phyloP scores from a whole-genome alignment of 78 protist species.

The Creolimax fragrantissima region DNA sequence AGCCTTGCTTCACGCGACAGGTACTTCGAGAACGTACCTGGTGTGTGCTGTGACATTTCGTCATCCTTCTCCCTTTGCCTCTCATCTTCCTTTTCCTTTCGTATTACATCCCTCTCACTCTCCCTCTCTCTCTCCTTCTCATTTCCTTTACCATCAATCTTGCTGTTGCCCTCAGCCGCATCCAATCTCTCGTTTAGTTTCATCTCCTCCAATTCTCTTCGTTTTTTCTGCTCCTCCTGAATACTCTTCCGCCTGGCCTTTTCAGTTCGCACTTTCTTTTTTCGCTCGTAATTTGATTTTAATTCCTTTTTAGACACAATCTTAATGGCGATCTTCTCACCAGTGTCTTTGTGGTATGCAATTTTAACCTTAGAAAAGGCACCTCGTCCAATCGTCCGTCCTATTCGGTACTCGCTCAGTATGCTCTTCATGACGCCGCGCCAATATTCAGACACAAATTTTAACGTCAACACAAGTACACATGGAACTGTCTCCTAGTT shows the following conservation, averaged over 20 bases:
- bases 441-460: not conserved
- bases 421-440: not conserved
- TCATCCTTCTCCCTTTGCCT: not conserved
- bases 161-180: not conserved
- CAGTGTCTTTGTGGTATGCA: slow-evolving; percentile 28
- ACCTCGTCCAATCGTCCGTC: slow-evolving; percentile 15
- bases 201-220: not conserved
- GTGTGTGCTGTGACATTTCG: not conserved
- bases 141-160: not conserved
- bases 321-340: slow-evolving; percentile 21
- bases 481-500: not conserved
- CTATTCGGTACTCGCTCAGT: not conserved
- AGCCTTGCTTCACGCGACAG: not conserved
- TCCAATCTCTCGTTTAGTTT: not conserved
- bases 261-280: not conserved
- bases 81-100: not conserved
- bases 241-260: not conserved
- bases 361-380: slow-evolving; percentile 32
- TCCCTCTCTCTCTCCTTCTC: not conserved
- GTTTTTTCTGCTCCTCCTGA: not conserved
- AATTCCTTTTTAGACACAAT: not conserved
- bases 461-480: not conserved
- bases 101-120: not conserved
- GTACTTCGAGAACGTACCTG: not conserved
- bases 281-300: not conserved